Evolutionary conservation across 1,284 basidiomycete genomes (phyloP).

Genomic region (Trichosporon inkin): DNA sequence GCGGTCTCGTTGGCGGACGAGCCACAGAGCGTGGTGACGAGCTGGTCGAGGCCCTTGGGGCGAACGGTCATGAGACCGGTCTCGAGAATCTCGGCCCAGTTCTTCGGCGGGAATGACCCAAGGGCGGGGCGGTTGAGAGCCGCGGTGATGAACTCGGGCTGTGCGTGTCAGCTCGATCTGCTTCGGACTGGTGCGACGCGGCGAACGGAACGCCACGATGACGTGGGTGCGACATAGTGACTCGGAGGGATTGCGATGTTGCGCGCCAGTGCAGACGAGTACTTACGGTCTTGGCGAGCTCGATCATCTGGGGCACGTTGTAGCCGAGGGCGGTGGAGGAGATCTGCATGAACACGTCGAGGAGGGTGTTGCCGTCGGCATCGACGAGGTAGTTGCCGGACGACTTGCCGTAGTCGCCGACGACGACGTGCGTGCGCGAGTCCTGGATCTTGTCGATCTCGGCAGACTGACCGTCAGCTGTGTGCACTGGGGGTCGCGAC

Average conservation of each 20-base stretch:
- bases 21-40: constrained; percentile 50
- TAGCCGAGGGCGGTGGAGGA: constrained; percentile 53
- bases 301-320: constrained; percentile 54
- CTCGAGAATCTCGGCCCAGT: constrained; percentile 53
- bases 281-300: constrained; percentile 45
- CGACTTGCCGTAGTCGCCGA: constrained; percentile 26
- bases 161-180: neutral
- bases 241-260: neutral
- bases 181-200: neutral
- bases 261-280: neutral
- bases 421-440: constrained; percentile 26
- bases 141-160: constrained; percentile 23
- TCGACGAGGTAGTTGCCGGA: constrained; percentile 55
- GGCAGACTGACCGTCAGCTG: constrained; percentile 21
- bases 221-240: neutral
- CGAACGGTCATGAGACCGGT: constrained; percentile 54
- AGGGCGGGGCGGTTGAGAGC: constrained; percentile 55
- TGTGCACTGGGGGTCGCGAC: neutral
- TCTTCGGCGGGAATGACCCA: constrained; percentile 55
- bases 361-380: constrained; percentile 55
- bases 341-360: constrained; percentile 57
- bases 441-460: constrained; percentile 29
- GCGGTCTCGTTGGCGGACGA: constrained; percentile 53
- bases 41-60: constrained; percentile 54
- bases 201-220: neutral